Evolutionary conservation across 2,329 filamentous ascomycete genomes (phyloP), one percentile per base, ranked within the genome.

Genomic region (Cytospora chrysosperma): DNA sequence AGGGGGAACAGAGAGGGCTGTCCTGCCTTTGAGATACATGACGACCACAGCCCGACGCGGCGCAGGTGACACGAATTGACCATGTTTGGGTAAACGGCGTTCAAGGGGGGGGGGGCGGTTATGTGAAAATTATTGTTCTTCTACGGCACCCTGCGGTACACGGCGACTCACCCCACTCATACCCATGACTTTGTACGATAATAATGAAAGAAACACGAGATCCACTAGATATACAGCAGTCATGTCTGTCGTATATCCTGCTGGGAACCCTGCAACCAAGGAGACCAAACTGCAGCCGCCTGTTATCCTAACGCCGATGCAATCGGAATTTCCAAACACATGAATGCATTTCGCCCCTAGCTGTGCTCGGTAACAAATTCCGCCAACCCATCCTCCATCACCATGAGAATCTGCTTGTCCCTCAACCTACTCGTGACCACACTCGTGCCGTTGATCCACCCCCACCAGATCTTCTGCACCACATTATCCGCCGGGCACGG

Each of bases 391-490:
- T 74, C 72, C 70, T 82, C 80, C 47, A 72, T 67, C 6, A 82
- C 75, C 70, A 82, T 72, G 56, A 79, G 59, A 65, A 82, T 81
- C 69, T 77, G 72, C 71, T 77, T 76, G 37, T 77, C 73, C 13
- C 75, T 77, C 73, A 81, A 69, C 40, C 72, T 72, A 34, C 76
- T 75, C 59, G 69, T 77, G 51, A 72, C 77, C 55, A 75, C 72
- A 13, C 75, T 75, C 10, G 75, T 76, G 21, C 78, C 78, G 27
- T 75, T 69, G 63, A 80, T 74, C 76, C 80, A 81, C 5, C 79
- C 77, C 50, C 73, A 73, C 80, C 80, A 82, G 40, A 82, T 77
- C 72, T 77, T 79, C 70, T 81, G 78, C 68, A 82, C 74, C 19
- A 79, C 70, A 55, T 78, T 77, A 49, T 77, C 73, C 55, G 69